phyloP scores from a whole-genome alignment of 2,329 filamentous ascomycete genomes.

The Metarhizium robertsii region DNA sequence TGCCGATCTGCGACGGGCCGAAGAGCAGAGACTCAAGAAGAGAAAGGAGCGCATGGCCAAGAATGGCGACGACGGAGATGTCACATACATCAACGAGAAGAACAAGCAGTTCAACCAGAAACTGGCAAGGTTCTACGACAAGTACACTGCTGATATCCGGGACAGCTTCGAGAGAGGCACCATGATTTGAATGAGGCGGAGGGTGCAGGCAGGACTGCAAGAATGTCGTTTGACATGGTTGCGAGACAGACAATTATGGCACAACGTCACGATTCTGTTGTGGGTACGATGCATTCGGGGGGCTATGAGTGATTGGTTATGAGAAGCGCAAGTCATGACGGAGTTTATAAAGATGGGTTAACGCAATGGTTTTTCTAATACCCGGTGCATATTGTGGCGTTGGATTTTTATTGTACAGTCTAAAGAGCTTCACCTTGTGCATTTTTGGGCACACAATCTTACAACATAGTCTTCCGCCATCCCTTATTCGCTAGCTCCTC shows the following conservation, averaged over 20 bases:
- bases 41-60: conserved; percentile 67
- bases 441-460: conserved; percentile 17
- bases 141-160: conserved; percentile 93
- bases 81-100: conserved; percentile 99
- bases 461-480: conserved; percentile 90
- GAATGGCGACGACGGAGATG: conserved; percentile 78
- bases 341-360: not conserved
- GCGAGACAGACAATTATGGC: not conserved
- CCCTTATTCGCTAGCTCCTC: conserved; percentile 70
- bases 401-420: conserved; percentile 20
- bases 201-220: not conserved
- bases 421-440: conserved; percentile 12
- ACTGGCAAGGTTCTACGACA: conserved; percentile 91
- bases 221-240: not conserved
- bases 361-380: conserved; percentile 7
- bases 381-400: conserved; percentile 3
- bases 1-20: conserved; percentile 75
- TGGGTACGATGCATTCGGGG: not conserved
- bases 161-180: conserved; percentile 97
- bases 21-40: conserved; percentile 80
- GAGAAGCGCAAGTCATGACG: not conserved
- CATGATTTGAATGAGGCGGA: conserved; percentile 55
- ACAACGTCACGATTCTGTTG: not conserved
- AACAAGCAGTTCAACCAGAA: conserved; percentile 99
- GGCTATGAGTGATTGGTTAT: not conserved